A percentile compares a stretch with the other conserved stretches of the same genome.
phyloP scores from a whole-genome alignment of 108 stramenopile genomes.

The Cyclotella baltica region DNA sequence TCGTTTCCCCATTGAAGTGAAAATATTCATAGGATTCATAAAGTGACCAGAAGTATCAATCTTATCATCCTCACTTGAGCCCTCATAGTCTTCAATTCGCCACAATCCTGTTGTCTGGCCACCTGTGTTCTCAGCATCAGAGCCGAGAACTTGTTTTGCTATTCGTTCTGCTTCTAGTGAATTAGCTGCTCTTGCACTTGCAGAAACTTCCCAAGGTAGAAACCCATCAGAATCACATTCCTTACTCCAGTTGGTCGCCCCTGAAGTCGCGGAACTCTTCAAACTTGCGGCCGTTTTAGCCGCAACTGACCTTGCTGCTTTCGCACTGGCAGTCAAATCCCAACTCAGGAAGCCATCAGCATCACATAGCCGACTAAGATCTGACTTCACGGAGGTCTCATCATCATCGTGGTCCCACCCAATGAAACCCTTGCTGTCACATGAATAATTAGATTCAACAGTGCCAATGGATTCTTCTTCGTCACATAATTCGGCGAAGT shows the following conservation, averaged over 20 bases:
- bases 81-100: neutral
- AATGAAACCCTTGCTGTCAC: slow-evolving; percentile 25
- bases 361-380: neutral
- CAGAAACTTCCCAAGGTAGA: neutral
- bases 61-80: too few species aligned
- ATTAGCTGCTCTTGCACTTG: neutral
- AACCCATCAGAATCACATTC: neutral
- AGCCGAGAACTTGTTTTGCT: neutral
- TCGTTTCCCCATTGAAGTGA: too few species aligned
- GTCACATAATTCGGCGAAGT: neutral
- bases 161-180: neutral
- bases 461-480: too few species aligned
- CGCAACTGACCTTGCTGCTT: neutral
- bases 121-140: neutral
- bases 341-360: slow-evolving; percentile 13
- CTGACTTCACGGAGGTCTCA: neutral
- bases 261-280: neutral
- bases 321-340: neutral
- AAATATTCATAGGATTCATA: too few species aligned
- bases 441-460: too few species aligned
- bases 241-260: neutral
- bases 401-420: slow-evolving; percentile 12
- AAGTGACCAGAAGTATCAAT: too few species aligned
- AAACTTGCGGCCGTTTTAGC: neutral
- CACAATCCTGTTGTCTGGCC: neutral